Base-by-base conservation (phyloP, 1,139 yeast species). In the Kodamaea alishanica region DNA sequence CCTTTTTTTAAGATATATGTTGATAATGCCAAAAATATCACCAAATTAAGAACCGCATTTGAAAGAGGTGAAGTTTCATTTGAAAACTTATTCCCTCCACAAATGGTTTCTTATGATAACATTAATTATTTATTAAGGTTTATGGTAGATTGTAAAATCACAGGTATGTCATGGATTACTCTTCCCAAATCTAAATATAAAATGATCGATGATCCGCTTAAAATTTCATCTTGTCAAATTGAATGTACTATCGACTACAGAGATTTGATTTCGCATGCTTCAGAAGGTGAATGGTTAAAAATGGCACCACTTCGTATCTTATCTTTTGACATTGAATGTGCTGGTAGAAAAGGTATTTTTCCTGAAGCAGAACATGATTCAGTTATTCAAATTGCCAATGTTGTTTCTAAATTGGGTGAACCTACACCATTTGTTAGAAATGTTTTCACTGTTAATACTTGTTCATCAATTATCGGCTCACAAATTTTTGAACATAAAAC, bases 161-260 rank as follows among this genome's bases (percentile, higher is more conserved):
- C 92, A 0, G 99, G 99, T 34, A 92, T 94, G 98, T 85, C 95
- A 23, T 94, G 99, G 99, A 73, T 94, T 32, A 86, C 96, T 0
- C 70, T 92, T 22, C 97, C 97, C 0, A 77, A 73, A 40, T 80
- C 81, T 0, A 84, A 77, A 50, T 94, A 89, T 58, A 51, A 55
- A 1, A 42, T 82, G 42, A 70, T 79, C 6, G 55, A 65, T 0
- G 51, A 57, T 1, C 47, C 54, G 1, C 41, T 56, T 7, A 68
- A 65, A 45, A 72, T 81, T 4, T 86, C 97, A 0, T 77, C 84
- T 0, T 87, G 96, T 60, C 99, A 94, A 59, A 61, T 89, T 29
- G 98, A 92, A 63, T 81, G 92, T 34, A 60, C 70, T 3, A 76
- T 92, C 10, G 71, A 83, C 53, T 89, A 81, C 55, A 65, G 64